Percentiles rank a stretch among this genome's conserved stretches.
Evolutionary conservation across 2,329 filamentous ascomycete genomes (phyloP).

Genomic region (Coniella lustricola): DNA sequence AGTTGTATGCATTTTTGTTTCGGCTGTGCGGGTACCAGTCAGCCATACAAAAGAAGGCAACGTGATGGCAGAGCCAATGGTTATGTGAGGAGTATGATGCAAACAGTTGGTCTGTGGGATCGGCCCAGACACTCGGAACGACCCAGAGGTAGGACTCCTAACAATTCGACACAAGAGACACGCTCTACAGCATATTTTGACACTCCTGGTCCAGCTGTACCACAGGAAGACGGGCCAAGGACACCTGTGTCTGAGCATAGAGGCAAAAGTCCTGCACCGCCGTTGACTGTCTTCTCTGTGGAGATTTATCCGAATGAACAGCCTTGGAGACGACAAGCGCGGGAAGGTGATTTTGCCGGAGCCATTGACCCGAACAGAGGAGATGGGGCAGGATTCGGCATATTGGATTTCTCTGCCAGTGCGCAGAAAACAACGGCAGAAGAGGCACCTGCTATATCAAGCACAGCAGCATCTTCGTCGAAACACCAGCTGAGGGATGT

Average conservation of each 20-base stretch:
- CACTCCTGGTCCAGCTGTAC: background rate
- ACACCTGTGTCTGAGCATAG: constrained; percentile 2
- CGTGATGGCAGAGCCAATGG: constrained; percentile 2
- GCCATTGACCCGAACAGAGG: constrained; percentile 11
- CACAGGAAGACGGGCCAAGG: background rate
- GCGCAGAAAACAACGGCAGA: background rate
- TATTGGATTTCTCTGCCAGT: background rate
- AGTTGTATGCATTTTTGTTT: constrained; percentile 11
- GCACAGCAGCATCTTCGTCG: background rate
- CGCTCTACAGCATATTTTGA: background rate
- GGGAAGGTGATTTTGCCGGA: constrained; percentile 13
- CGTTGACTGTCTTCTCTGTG: background rate
- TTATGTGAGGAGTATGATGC: background rate
- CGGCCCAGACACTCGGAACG: too few species aligned
- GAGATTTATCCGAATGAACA: constrained; percentile 8
- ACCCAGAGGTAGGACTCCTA: too few species aligned
- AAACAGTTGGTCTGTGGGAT: too few species aligned
- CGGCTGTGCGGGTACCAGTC: constrained; percentile 5
- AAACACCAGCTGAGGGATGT: background rate
- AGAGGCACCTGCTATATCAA: background rate
- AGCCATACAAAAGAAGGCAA: constrained; percentile 1
- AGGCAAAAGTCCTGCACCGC: background rate
- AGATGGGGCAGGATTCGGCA: constrained; percentile 13
- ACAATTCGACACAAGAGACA: too few species aligned
- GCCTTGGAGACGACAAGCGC: constrained; percentile 12